Conservation (phyloP, 768 basidiomycete genomes). For the Lentinula edodes region DNA sequence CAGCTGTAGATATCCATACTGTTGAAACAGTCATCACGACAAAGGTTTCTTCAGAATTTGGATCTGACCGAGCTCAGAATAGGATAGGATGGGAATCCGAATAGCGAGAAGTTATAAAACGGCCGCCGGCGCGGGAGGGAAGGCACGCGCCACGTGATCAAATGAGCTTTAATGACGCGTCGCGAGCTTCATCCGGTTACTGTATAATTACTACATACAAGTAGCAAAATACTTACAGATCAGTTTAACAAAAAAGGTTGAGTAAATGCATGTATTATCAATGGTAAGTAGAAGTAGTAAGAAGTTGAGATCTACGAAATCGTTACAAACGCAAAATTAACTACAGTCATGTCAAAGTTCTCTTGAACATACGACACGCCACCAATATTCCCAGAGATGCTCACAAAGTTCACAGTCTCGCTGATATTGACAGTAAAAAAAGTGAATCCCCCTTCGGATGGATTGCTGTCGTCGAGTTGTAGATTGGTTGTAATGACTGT, state of each 20-base stretch:
- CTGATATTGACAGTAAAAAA: not conserved
- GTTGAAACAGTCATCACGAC: not conserved
- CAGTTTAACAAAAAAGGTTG: no score
- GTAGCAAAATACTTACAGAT: no score
- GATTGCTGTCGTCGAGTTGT: not conserved
- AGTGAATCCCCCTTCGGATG: not conserved
- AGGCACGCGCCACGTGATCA: no score
- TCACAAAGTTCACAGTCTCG: not conserved
- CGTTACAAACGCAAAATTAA: not conserved
- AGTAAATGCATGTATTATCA: no score
- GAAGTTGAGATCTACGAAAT: not conserved
- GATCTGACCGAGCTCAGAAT: no score
- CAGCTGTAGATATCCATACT: constrained; percentile 59
- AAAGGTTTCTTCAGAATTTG: not conserved
- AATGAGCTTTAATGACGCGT: no score
- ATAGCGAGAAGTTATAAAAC: no score
- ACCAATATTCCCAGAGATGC: not conserved
- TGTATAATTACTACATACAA: no score
- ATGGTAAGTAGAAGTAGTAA: not conserved
- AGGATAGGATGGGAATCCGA: no score
- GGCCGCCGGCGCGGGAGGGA: no score
- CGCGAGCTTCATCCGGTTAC: no score
- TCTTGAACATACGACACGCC: not conserved
- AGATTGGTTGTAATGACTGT: not conserved
- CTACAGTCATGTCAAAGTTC: not conserved